A percentile compares a stretch with the other conserved stretches of the same genome.
These are phyloP conservation scores for Chrysophaeum taylorii DNA, from an alignment of 352 stramenopile genomes.

Conservation along the genomic window DNA sequence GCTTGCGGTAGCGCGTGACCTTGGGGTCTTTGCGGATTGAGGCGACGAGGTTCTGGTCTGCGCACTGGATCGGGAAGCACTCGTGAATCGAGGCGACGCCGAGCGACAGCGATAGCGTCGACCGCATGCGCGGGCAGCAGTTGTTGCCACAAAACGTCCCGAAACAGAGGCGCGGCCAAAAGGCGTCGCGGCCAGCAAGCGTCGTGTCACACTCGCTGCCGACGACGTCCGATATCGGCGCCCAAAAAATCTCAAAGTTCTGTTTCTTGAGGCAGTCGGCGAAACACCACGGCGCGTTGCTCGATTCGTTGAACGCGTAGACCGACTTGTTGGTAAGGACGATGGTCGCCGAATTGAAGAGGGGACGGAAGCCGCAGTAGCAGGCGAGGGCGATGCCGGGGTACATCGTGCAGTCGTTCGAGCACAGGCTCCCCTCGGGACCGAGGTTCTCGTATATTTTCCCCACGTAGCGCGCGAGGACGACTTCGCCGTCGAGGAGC, in stretches of 20 bases:
- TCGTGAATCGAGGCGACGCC: no score
- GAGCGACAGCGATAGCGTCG: no score
- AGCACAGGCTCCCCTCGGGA: background rate
- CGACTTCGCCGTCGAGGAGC: background rate
- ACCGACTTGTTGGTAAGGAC: background rate
- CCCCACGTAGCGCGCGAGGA: background rate
- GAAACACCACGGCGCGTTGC: background rate
- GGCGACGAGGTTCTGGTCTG: no score
- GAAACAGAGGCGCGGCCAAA: background rate
- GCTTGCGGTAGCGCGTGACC: no score
- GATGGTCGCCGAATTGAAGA: background rate
- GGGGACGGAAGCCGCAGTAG: background rate
- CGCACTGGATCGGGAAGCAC: no score
- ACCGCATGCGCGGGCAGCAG: background rate
- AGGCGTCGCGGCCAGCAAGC: background rate
- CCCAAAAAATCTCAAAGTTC: background rate
- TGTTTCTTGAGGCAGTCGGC: background rate
- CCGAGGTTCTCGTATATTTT: background rate
- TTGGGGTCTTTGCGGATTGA: no score
- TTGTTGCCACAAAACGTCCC: background rate
- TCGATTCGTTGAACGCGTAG: background rate
- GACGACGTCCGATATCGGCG: background rate
- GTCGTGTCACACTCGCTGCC: background rate
- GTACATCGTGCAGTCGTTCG: background rate
- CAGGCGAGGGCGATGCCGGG: background rate